A percentile compares a stretch with the other conserved stretches of the same genome.
Evolutionary conservation across 2,329 filamentous ascomycete genomes (phyloP).

Genomic region (Xylogone sp.): DNA sequence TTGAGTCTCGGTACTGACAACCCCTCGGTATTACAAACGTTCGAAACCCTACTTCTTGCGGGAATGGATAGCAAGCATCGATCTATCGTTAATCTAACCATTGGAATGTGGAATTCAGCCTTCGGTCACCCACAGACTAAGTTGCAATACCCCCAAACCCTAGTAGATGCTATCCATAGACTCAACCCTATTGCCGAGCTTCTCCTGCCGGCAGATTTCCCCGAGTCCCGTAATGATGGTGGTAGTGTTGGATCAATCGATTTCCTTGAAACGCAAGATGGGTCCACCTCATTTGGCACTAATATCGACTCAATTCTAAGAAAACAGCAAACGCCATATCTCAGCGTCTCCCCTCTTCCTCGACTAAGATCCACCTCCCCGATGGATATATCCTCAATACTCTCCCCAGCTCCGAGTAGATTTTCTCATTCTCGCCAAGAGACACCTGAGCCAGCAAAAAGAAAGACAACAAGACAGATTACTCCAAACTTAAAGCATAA

Average conservation of each 20-base stretch:
- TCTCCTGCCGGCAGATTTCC: constrained; percentile 34
- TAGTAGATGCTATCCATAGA: constrained; percentile 60
- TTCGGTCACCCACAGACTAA: constrained; percentile 54
- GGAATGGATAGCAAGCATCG: constrained; percentile 55
- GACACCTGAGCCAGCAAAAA: constrained; percentile 30
- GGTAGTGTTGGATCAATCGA: constrained; percentile 23
- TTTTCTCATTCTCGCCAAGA: constrained; percentile 13
- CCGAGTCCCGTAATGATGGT: constrained; percentile 48
- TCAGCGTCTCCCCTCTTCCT: constrained; percentile 31
- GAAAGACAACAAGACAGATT: constrained; percentile 28
- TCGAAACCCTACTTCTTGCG: constrained; percentile 49
- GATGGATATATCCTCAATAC: constrained; percentile 27
- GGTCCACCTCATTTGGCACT: constrained; percentile 9
- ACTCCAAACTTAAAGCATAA: constrained; percentile 66
- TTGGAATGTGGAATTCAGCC: constrained; percentile 65
- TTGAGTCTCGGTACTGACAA: neutral
- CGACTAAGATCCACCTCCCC: constrained; percentile 53
- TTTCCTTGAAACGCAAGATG: constrained; percentile 15
- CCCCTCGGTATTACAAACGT: neutral
- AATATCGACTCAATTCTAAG: constrained; percentile 7
- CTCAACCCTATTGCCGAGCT: constrained; percentile 53
- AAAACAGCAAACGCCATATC: constrained; percentile 8
- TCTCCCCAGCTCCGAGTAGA: constrained; percentile 1
- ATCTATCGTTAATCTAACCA: constrained; percentile 49
- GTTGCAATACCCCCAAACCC: constrained; percentile 59